Conservation (phyloP, 192 early-diverging fungal species). For the Coemansia sp. region DNA sequence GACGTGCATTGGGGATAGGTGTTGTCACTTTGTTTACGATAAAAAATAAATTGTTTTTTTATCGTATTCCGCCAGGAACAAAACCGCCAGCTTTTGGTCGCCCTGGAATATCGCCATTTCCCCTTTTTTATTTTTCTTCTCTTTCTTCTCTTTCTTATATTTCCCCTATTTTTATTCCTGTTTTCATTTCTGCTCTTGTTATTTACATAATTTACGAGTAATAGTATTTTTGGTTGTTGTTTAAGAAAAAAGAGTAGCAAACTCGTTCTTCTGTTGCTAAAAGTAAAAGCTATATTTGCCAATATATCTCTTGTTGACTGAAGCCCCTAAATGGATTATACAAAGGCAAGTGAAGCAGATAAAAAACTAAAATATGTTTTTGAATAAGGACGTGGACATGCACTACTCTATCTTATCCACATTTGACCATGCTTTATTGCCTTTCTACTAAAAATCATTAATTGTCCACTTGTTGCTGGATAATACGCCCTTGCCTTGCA, state of each 20-base stretch:
- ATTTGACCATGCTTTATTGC: too few relatives aligned
- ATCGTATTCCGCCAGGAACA: not conserved
- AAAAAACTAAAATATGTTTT: not conserved
- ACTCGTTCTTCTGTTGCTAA: not conserved
- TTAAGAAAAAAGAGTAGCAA: not conserved
- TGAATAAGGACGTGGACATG: too few relatives aligned
- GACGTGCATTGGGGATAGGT: not conserved
- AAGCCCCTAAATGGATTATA: conserved; percentile 38
- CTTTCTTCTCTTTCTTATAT: not conserved
- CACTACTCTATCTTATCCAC: too few relatives aligned
- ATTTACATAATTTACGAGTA: conserved; percentile 8
- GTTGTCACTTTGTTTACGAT: not conserved
- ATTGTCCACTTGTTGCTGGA: too few relatives aligned
- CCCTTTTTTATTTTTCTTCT: not conserved
- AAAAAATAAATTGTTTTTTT: not conserved
- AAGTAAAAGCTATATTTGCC: not conserved
- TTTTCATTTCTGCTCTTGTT: conserved; percentile 7
- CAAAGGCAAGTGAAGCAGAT: conserved; percentile 26
- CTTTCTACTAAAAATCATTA: conserved; percentile 11
- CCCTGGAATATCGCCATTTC: not conserved
- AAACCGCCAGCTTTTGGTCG: not conserved
- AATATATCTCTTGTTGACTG: not conserved
- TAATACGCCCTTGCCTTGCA: not conserved
- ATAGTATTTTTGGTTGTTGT: conserved; percentile 3
- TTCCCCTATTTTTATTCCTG: conserved; percentile 3